Evolutionary conservation across 306 rosid genomes (phyloP), one percentile per base, ranked within the genome.

Genomic region (Cicer arietinum): DNA sequence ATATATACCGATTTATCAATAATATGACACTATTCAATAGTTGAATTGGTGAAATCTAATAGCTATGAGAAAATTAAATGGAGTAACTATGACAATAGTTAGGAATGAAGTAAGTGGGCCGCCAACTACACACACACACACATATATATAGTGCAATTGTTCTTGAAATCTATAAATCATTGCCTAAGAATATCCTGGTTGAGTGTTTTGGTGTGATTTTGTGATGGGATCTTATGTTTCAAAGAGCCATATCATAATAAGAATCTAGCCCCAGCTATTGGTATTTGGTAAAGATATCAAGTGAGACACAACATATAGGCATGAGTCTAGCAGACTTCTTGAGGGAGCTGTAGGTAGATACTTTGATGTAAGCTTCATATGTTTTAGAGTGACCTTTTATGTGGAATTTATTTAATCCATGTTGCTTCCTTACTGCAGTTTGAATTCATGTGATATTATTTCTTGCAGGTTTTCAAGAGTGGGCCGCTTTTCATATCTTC

Each of bases 401-500:
- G 13, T 20, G 66, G 59, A 71, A 40, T 72, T 71, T n/a, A 66
- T 72, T 71, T 18, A 66, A 45, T 71, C 54, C 44, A 40, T 56
- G 53, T 72, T 42, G 25, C 44, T 53, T 48, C 45, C 16, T 57
- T 39, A 22, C 59, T 48, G 52, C 52, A 6, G 60, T 73, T 82
- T 66, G 37, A 74, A 59, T 70, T 59, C 74, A 35, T 78, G 51
- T 62, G 53, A 66, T 79, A 65, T 68, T 64, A 61, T 83, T 12
- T 85, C 63, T 73, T 84, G 80, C 86, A 95, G 99, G 75, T 92
- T 85, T 88, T 89, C 89, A 95, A 92, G 88, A 88, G 92, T n/a
- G 98, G 99, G 20, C 90, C 97, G 7, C 92, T 95, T 72, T 90
- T 92, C 76, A 65, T 92, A 88, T 89, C 99, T 79, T 95, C 99